Evolutionary conservation across 2,329 filamentous ascomycete species (phyloP).

Genomic region (Aspergillus pseudoglaucus): DNA sequence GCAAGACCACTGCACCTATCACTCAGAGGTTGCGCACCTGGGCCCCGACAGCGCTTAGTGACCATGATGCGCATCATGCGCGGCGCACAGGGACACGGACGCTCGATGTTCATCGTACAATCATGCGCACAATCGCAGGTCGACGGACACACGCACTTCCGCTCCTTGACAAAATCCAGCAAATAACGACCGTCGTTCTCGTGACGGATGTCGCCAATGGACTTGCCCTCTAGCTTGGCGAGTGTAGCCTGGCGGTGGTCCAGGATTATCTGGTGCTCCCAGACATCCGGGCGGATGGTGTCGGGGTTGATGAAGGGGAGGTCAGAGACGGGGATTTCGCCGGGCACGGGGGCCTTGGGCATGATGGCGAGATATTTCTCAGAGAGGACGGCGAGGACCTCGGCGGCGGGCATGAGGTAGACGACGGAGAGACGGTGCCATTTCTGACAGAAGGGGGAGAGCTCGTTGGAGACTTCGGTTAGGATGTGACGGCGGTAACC

Average conservation of each 20-base stretch:
- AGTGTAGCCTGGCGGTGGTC: constrained; percentile 28
- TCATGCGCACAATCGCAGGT: constrained; percentile 26
- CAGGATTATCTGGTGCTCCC: constrained; percentile 20
- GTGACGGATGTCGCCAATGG: constrained; percentile 29
- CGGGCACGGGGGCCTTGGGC: constrained; percentile 9
- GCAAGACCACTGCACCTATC: constrained; percentile 22
- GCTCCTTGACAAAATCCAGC: constrained; percentile 22
- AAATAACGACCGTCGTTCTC: constrained; percentile 17
- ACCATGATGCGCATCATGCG: constrained; percentile 27
- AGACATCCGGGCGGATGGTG: constrained; percentile 8
- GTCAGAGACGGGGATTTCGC: constrained; percentile 9
- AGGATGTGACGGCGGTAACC: constrained; percentile 25
- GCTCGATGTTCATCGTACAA: constrained; percentile 26
- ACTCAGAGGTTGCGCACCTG: constrained; percentile 11
- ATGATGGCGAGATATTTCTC: constrained; percentile 31
- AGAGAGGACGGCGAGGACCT: constrained; percentile 25
- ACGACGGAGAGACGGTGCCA: constrained; percentile 25
- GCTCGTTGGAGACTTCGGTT: constrained; percentile 14
- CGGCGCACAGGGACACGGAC: constrained; percentile 30
- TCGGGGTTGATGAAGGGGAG: constrained; percentile 22
- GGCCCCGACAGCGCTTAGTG: constrained; percentile 12
- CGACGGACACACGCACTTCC: constrained; percentile 31
- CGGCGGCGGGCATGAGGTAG: constrained; percentile 22
- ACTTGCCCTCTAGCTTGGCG: constrained; percentile 29
- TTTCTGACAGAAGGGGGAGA: constrained; percentile 19